A percentile compares a stretch with the other conserved stretches of the same genome.
Evolutionary conservation across 306 rosid species (phyloP).

Genomic region (Acacia confusa): DNA sequence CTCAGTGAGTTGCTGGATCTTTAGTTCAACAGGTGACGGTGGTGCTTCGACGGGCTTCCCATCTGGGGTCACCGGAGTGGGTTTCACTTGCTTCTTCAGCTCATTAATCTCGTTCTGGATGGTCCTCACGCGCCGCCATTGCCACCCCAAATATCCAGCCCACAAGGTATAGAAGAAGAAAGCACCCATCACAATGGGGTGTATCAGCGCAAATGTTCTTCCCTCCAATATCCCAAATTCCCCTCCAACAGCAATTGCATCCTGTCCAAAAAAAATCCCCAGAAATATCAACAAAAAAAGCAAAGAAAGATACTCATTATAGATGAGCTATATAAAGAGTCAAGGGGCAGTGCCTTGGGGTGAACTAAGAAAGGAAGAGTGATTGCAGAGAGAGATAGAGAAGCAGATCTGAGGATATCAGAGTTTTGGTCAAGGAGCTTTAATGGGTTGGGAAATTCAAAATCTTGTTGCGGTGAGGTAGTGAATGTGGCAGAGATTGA

Average conservation of each 20-base stretch:
- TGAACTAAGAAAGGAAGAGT: slow-evolving; percentile 63
- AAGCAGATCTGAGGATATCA: slow-evolving; percentile 42
- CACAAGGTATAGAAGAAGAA: slow-evolving; percentile 75
- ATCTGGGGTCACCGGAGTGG: slow-evolving; percentile 62
- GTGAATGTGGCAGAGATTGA: slow-evolving; percentile 38
- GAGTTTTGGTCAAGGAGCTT: slow-evolving; percentile 25
- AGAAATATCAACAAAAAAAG: background rate
- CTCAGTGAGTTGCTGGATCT: slow-evolving; percentile 84
- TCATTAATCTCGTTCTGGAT: slow-evolving; percentile 71
- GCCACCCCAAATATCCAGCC: slow-evolving; percentile 97
- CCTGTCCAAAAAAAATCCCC: slow-evolving; percentile 37
- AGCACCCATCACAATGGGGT: slow-evolving; percentile 70
- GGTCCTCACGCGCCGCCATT: slow-evolving; percentile 76
- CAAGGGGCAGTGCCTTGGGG: slow-evolving; percentile 40
- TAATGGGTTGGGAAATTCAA: slow-evolving; percentile 24
- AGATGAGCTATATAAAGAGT: background rate
- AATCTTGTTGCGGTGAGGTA: background rate
- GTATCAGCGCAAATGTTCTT: slow-evolving; percentile 85
- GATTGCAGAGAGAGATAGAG: slow-evolving; percentile 66
- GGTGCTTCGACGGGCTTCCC: slow-evolving; percentile 56
- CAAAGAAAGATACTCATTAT: background rate
- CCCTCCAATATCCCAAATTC: slow-evolving; percentile 92
- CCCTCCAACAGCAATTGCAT: slow-evolving; percentile 78
- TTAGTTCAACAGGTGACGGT: slow-evolving; percentile 60
- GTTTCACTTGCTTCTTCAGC: slow-evolving; percentile 75